Conservation (phyloP, 345 rosid genomes). For the Eucalyptus sideroxylon region DNA sequence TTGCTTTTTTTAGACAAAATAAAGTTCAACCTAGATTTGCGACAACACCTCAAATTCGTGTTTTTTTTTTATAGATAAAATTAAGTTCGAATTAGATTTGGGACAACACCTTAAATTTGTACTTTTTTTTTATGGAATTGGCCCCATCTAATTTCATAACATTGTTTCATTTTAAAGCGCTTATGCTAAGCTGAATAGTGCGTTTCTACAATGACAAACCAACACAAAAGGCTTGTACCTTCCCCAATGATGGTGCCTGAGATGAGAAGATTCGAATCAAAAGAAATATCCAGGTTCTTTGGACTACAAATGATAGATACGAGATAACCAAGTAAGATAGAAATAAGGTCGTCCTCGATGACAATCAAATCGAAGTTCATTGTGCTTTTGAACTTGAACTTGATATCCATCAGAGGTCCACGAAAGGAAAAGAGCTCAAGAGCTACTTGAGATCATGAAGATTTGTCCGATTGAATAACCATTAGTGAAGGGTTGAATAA, state of each 20-base stretch:
- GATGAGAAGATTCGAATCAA: neutral
- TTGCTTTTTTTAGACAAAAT: no score
- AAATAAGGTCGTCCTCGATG: neutral
- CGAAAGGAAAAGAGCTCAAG: neutral
- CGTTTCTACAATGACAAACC: neutral
- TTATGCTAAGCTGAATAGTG: neutral
- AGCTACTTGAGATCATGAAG: neutral
- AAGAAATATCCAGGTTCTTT: neutral
- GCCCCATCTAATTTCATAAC: neutral
- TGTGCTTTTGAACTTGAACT: neutral
- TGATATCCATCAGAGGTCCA: neutral
- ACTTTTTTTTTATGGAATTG: no score
- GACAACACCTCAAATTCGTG: no score
- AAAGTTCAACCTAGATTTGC: rapidly evolving
- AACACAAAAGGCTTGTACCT: neutral
- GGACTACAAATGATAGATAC: rapidly evolving
- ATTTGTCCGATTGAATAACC: neutral
- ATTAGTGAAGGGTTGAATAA: neutral
- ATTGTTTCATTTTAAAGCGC: neutral
- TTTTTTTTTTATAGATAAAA: no score
- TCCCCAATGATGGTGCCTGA: neutral
- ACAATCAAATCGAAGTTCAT: neutral
- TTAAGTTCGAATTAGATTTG: rapidly evolving
- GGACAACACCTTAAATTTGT: no score
- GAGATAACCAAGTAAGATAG: neutral